These are phyloP conservation scores for Salvia hispanica DNA, from an alignment of 257 asterid species.

Conservation along the genomic window DNA sequence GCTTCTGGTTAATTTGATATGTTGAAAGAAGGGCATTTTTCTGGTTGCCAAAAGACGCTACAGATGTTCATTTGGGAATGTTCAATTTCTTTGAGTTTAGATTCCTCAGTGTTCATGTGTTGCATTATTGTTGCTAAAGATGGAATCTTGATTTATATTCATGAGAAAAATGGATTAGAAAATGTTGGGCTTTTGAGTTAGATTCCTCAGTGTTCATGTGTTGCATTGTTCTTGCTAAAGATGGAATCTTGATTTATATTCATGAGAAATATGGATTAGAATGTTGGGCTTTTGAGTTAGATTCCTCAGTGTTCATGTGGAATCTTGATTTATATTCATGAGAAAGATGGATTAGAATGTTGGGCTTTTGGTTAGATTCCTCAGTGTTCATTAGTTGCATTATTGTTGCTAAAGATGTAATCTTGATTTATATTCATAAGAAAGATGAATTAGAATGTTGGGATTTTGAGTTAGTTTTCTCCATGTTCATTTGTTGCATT, in stretches of 20 bases:
- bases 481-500: conserved; percentile 10
- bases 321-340: background rate
- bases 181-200: conserved; percentile 19
- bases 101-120: conserved; percentile 28
- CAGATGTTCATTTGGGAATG: conserved; percentile 18
- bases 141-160: background rate
- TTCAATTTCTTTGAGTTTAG: conserved; percentile 13
- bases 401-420: conserved; percentile 33
- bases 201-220: conserved; percentile 24
- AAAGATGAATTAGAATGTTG: conserved; percentile 4
- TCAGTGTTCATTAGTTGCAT: conserved; percentile 10
- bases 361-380: conserved; percentile 22
- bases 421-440: background rate
- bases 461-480: conserved; percentile 19
- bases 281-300: conserved; percentile 19
- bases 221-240: conserved; percentile 28
- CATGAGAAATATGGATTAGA: background rate
- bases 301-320: conserved; percentile 25
- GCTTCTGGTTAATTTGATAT: conserved; percentile 7
- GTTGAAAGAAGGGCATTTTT: conserved; percentile 22
- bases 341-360: background rate
- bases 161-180: background rate
- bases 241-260: conserved; percentile 6
- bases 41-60: conserved; percentile 20
- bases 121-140: conserved; percentile 19